These are phyloP conservation scores for Truncatella angustata DNA, from an alignment of 2,329 filamentous ascomycete genomes.

Conservation along the genomic window DNA sequence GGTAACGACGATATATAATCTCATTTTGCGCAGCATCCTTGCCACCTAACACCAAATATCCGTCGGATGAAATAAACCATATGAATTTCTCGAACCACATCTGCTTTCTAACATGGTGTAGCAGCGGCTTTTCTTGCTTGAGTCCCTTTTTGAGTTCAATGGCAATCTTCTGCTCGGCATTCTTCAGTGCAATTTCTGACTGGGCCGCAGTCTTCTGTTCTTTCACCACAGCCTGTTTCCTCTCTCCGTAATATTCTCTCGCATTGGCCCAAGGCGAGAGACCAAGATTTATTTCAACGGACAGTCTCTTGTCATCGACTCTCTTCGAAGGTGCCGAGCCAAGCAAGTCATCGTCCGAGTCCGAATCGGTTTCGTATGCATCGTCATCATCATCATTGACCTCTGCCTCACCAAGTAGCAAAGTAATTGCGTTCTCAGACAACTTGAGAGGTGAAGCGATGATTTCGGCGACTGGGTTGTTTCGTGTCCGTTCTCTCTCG, in stretches of 20 bases:
- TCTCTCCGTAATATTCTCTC: conserved; percentile 87
- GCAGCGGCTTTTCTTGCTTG: conserved; percentile 86
- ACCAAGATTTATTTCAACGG: conserved; percentile 81
- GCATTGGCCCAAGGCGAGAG: conserved; percentile 88
- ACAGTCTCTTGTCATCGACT: conserved; percentile 52
- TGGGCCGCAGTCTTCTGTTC: conserved; percentile 83
- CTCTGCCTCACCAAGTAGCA: conserved; percentile 72
- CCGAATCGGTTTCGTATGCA: conserved; percentile 64
- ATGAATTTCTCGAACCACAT: conserved; percentile 98
- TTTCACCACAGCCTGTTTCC: conserved; percentile 79
- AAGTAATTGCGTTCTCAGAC: conserved; percentile 82
- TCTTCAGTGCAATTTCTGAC: conserved; percentile 80
- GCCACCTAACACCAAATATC: conserved; percentile 86
- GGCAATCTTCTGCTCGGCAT: conserved; percentile 82
- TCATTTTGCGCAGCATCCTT: conserved; percentile 90
- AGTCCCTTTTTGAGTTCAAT: conserved; percentile 82
- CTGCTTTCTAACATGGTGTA: conserved; percentile 78
- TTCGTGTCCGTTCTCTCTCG: conserved; percentile 76
- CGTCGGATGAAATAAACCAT: conserved; percentile 94
- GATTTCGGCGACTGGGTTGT: conserved; percentile 81
- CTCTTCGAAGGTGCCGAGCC: conserved; percentile 32
- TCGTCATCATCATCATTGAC: conserved; percentile 58
- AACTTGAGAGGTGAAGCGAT: conserved; percentile 87
- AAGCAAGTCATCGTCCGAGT: conserved; percentile 54
- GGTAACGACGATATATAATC: conserved; percentile 80